Conservation (phyloP, 306 rosid genomes). For the Citrullus colocynthis region DNA sequence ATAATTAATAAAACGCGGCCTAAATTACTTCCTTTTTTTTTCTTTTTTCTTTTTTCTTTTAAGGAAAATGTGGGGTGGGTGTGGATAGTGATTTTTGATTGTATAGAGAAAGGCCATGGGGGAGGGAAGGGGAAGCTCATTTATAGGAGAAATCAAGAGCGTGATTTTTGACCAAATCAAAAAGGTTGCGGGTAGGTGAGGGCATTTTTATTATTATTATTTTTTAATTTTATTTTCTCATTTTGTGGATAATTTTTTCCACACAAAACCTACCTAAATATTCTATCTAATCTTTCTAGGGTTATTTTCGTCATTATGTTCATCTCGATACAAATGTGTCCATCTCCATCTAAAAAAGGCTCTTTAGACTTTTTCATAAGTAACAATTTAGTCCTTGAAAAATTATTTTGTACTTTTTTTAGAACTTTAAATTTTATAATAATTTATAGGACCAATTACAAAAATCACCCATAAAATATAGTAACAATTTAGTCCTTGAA, state of each 20-base stretch:
- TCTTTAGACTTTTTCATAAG: too few relatives aligned
- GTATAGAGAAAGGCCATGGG: background rate
- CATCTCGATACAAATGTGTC: too few relatives aligned
- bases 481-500: too few relatives aligned
- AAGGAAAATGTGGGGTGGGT: background rate
- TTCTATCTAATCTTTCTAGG: background rate
- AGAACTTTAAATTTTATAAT: too few relatives aligned
- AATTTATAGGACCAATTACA: too few relatives aligned
- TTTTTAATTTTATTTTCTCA: background rate
- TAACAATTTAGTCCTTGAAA: too few relatives aligned
- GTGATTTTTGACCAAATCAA: constrained; percentile 2
- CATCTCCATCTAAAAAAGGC: too few relatives aligned
- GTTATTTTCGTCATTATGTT: too few relatives aligned
- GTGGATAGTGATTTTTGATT: background rate
- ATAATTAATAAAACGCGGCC: background rate
- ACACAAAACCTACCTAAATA: background rate
- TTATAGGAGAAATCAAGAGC: constrained; percentile 4
- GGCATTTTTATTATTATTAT: background rate
- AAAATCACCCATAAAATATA: too few relatives aligned
- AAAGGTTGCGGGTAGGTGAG: background rate
- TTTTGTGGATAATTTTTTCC: background rate
- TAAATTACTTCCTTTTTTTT: background rate
- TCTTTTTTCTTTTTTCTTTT: background rate
- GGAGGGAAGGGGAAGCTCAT: background rate
- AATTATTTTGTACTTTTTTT: too few relatives aligned